A percentile compares a stretch with the other conserved stretches of the same genome.
Conservation (phyloP, 768 basidiomycete species). For the Agaricus sinodeliciosus region DNA sequence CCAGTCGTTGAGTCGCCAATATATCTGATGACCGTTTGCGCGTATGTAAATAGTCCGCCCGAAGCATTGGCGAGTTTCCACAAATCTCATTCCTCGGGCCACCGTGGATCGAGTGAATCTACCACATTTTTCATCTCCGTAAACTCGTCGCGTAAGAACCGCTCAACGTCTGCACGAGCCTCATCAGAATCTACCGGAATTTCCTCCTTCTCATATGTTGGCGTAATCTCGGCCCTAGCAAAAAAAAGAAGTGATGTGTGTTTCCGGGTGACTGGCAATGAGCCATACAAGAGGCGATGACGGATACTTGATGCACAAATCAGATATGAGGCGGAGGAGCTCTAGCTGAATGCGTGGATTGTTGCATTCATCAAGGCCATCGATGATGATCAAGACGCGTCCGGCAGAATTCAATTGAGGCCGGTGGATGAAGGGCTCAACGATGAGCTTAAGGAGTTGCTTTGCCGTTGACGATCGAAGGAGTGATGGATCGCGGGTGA, state of each 20-base stretch:
- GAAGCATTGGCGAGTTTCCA: conserved; percentile 14
- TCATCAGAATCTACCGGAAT: conserved; percentile 11
- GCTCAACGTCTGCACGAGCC: conserved; percentile 14
- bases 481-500: conserved; percentile 7
- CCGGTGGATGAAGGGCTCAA: conserved; percentile 5
- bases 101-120: conserved; percentile 4
- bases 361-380: conserved; percentile 23
- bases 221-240: neutral
- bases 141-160: conserved; percentile 11
- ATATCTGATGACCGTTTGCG: conserved; percentile 15
- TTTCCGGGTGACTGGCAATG: conserved; percentile 21
- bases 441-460: conserved; percentile 12
- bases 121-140: conserved; percentile 4
- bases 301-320: neutral
- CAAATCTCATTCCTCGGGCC: conserved; percentile 14
- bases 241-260: conserved; percentile 14
- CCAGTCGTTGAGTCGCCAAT: conserved; percentile 6
- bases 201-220: neutral
- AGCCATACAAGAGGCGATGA: conserved; percentile 16
- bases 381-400: conserved; percentile 9
- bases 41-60: conserved; percentile 20
- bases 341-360: conserved; percentile 7
- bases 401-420: neutral
- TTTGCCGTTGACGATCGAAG: conserved; percentile 3
- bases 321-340: conserved; percentile 11